phyloP scores from a whole-genome alignment of 2,329 filamentous ascomycete species.

The Drechmeria coniospora region DNA sequence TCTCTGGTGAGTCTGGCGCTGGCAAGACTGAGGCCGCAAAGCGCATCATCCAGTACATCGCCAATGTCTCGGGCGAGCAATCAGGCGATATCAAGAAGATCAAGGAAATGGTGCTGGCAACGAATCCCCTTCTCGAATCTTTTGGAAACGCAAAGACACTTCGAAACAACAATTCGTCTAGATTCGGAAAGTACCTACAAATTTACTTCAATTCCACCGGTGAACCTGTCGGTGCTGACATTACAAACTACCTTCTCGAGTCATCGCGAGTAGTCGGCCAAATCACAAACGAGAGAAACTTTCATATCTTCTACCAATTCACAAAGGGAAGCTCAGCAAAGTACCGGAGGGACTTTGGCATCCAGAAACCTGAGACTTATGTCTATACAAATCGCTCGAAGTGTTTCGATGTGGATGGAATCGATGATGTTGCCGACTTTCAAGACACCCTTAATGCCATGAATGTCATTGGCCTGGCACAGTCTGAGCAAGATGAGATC shows the following conservation, averaged over 20 bases:
- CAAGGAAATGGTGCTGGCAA: constrained; percentile 98
- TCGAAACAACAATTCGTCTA: constrained; percentile 95
- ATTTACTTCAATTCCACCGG: constrained; percentile 87
- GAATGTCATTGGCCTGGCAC: constrained; percentile 78
- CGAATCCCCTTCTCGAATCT: constrained; percentile 89
- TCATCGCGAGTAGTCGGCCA: constrained; percentile 92
- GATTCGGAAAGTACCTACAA: constrained; percentile 96
- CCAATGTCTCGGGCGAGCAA: constrained; percentile 77
- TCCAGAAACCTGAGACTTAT: constrained; percentile 87
- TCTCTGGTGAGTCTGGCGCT: constrained; percentile 93
- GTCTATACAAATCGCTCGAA: constrained; percentile 87
- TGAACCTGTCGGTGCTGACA: constrained; percentile 89
- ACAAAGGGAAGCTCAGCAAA: constrained; percentile 82
- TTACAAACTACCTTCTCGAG: constrained; percentile 94
- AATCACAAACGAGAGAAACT: constrained; percentile 90
- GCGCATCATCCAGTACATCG: constrained; percentile 99
- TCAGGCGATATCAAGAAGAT: constrained; percentile 86
- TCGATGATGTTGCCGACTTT: constrained; percentile 83
- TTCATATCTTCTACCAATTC: constrained; percentile 99
- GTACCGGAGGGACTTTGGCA: constrained; percentile 75
- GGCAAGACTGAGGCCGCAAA: constrained; percentile 98
- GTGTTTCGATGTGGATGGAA: constrained; percentile 85
- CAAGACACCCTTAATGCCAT: constrained; percentile 86
- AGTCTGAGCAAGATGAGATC: constrained; percentile 86
- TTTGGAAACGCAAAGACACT: constrained; percentile 98